Evolutionary conservation across 371 early-diverging fungal species (phyloP).

Genomic region (Circinella minor): DNA sequence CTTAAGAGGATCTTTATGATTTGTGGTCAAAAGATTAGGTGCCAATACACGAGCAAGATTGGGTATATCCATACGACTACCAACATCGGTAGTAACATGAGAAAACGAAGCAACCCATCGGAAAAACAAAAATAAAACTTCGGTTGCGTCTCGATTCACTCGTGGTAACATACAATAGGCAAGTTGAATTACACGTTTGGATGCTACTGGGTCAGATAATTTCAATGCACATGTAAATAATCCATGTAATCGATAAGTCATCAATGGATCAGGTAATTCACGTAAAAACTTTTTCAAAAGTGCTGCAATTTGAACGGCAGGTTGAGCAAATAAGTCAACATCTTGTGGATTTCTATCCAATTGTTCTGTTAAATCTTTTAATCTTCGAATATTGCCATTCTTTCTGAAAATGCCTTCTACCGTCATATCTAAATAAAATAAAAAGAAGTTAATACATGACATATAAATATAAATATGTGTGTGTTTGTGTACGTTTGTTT

Average conservation of each 20-base stretch:
- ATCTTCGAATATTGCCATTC: constrained; percentile 92
- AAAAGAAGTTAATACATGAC: not conserved
- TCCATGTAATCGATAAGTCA: constrained; percentile 86
- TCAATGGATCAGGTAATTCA: constrained; percentile 94
- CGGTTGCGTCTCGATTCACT: constrained; percentile 88
- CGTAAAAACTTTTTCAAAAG: constrained; percentile 93
- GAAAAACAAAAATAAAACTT: constrained; percentile 86
- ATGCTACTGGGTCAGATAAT: constrained; percentile 51
- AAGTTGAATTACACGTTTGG: constrained; percentile 77
- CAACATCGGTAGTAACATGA: constrained; percentile 74
- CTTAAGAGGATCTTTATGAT: constrained; percentile 79
- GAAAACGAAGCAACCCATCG: constrained; percentile 83
- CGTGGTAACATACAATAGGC: constrained; percentile 88
- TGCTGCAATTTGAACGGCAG: constrained; percentile 92
- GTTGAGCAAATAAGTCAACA: constrained; percentile 76
- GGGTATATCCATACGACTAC: constrained; percentile 93
- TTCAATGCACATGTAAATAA: constrained; percentile 78
- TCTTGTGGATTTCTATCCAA: constrained; percentile 78
- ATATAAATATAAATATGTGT: too few species aligned
- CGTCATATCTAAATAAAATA: constrained; percentile 72
- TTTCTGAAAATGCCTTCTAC: constrained; percentile 97
- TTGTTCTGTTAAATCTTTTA: constrained; percentile 82
- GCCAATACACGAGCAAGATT: constrained; percentile 95
- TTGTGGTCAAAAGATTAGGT: constrained; percentile 90
- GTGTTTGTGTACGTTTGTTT: too few species aligned